phyloP scores from a whole-genome alignment of 148 eudicot genomes.

The Silene latifolia region DNA sequence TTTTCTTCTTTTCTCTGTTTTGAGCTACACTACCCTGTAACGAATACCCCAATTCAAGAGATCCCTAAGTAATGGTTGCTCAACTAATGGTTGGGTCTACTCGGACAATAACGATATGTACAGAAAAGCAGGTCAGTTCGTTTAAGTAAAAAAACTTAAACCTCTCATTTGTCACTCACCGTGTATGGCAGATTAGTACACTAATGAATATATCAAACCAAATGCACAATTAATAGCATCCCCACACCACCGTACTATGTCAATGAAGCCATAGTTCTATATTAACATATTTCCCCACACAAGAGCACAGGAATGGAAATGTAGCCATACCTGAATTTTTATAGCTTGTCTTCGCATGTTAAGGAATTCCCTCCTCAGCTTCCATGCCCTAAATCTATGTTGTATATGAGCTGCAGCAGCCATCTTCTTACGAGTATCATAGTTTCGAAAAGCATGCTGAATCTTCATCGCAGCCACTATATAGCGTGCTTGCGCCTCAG shows the following conservation, averaged over 20 bases:
- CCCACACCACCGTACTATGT: not conserved
- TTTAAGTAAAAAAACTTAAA: too few relatives aligned
- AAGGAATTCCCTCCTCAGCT: slow-evolving; percentile 66
- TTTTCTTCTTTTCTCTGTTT: not conserved
- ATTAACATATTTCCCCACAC: not conserved
- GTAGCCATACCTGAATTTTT: slow-evolving; percentile 70
- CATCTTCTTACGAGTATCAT: slow-evolving; percentile 57
- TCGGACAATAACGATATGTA: not conserved
- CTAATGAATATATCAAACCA: not conserved
- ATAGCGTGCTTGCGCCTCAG: slow-evolving; percentile 68
- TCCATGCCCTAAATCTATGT: slow-evolving; percentile 76
- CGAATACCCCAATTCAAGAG: not conserved
- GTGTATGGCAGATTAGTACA: not conserved
- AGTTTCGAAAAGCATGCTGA: slow-evolving; percentile 80
- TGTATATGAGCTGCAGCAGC: slow-evolving; percentile 83
- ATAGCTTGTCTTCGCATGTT: slow-evolving; percentile 71
- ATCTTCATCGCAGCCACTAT: slow-evolving; percentile 93
- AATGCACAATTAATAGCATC: not conserved
- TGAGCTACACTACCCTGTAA: not conserved
- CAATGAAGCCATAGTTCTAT: not conserved
- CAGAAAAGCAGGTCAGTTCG: not conserved
- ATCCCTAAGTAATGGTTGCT: not conserved
- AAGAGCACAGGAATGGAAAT: not conserved
- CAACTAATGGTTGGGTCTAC: not conserved
- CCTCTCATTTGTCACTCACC: not conserved